Percentiles rank a stretch among this genome's conserved stretches.
phyloP scores from a whole-genome alignment of 2,329 filamentous ascomycete genomes.

The Fusarium aywerte region DNA sequence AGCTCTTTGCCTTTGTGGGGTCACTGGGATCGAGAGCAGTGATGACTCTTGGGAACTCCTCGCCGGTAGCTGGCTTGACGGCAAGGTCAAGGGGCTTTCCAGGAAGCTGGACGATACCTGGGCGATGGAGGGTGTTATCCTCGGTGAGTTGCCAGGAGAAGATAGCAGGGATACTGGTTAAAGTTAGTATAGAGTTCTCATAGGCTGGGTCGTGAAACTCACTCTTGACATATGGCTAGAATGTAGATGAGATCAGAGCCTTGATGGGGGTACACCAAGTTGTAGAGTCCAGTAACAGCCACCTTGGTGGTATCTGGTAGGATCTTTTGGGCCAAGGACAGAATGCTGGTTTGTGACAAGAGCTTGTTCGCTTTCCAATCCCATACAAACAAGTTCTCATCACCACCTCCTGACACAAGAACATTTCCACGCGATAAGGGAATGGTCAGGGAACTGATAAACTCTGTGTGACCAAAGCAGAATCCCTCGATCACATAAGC shows the following conservation, averaged over 20 bases:
- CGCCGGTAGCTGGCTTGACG: constrained; percentile 40
- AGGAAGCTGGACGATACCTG: constrained; percentile 60
- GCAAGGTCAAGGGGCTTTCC: constrained; percentile 73
- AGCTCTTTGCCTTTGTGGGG: constrained; percentile 44
- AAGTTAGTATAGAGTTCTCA: constrained; percentile 28
- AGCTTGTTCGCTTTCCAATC: constrained; percentile 74
- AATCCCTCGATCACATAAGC: constrained; percentile 88
- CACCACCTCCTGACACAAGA: constrained; percentile 88
- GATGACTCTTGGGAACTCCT: constrained; percentile 49
- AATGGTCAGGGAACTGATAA: constrained; percentile 81
- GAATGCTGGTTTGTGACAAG: constrained; percentile 65
- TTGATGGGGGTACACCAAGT: constrained; percentile 49
- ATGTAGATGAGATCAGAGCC: constrained; percentile 51
- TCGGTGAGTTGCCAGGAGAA: constrained; percentile 69
- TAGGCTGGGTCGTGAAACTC: constrained; percentile 42
- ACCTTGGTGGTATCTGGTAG: constrained; percentile 54
- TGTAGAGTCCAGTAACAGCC: constrained; percentile 59
- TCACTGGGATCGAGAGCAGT: constrained; percentile 55
- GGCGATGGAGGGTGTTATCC: constrained; percentile 62
- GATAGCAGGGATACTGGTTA: constrained; percentile 66
- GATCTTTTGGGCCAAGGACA: constrained; percentile 55
- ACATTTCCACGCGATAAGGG: constrained; percentile 65
- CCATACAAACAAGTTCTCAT: constrained; percentile 83
- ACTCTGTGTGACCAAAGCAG: constrained; percentile 88
- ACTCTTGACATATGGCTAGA: constrained; percentile 69